A percentile compares a stretch with the other conserved stretches of the same genome.
Conservation (phyloP, 2,329 filamentous ascomycete species). For the Aureobasidium subglaciale region DNA sequence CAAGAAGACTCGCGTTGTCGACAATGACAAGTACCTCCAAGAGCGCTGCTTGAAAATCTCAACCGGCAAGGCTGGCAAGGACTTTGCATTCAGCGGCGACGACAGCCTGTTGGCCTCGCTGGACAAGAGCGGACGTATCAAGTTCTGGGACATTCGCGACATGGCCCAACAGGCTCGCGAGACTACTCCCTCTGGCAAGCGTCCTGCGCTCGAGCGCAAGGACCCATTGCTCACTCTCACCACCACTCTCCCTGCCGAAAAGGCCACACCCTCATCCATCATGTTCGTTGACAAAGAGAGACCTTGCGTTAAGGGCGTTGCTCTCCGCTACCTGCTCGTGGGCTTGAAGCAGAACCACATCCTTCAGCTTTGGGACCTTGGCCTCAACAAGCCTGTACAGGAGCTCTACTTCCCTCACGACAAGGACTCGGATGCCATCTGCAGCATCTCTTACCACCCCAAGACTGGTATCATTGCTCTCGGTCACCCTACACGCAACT, state of each 20-base stretch:
- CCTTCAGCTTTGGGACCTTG: slow-evolving; percentile 95
- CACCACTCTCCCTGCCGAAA: slow-evolving; percentile 80
- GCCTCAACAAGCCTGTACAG: slow-evolving; percentile 88
- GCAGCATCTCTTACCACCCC: slow-evolving; percentile 91
- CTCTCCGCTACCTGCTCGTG: slow-evolving; percentile 89
- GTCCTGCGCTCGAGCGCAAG: slow-evolving; percentile 64
- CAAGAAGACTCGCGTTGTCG: slow-evolving; percentile 54
- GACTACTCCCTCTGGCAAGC: slow-evolving; percentile 31
- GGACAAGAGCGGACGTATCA: slow-evolving; percentile 91
- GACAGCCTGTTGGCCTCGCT: slow-evolving; percentile 90
- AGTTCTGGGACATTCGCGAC: slow-evolving; percentile 95
- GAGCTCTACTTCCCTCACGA: slow-evolving; percentile 94
- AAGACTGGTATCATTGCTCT: slow-evolving; percentile 88
- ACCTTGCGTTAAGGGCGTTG: slow-evolving; percentile 82
- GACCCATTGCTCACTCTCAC: slow-evolving; percentile 80
- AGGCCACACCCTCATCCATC: slow-evolving; percentile 94
- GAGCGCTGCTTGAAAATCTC: slow-evolving; percentile 89
- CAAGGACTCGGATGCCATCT: slow-evolving; percentile 95
- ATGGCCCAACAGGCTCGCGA: slow-evolving; percentile 51
- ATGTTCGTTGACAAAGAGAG: slow-evolving; percentile 93
- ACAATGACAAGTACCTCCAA: slow-evolving; percentile 79
- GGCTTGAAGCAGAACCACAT: slow-evolving; percentile 99
- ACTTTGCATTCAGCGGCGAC: slow-evolving; percentile 96
- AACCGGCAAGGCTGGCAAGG: slow-evolving; percentile 95
- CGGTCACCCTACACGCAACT: slow-evolving; percentile 93